These are phyloP conservation scores for Aspergillus fischeri DNA, from an alignment of 2,329 filamentous ascomycete species.

Conservation along the genomic window DNA sequence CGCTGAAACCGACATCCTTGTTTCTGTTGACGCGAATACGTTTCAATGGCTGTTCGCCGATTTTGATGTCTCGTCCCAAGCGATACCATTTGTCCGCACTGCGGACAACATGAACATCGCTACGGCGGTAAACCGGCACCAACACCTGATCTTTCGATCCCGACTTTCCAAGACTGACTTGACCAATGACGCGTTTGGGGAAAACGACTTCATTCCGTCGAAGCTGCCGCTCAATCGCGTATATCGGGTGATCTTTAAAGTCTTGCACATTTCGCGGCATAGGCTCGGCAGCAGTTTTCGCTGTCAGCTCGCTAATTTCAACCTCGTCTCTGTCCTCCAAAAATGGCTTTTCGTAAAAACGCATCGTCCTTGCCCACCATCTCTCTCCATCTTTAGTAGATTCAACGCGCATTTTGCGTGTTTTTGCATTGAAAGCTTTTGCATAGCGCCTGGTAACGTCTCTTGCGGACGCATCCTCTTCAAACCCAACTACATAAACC, in stretches of 20 bases:
- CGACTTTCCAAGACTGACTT: slow-evolving; percentile 56
- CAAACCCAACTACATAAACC: slow-evolving; percentile 80
- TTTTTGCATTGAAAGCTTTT: slow-evolving; percentile 88
- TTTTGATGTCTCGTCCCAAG: slow-evolving; percentile 72
- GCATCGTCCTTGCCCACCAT: slow-evolving; percentile 53
- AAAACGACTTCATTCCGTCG: slow-evolving; percentile 77
- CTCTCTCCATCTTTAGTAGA: slow-evolving; percentile 50
- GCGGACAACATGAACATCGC: slow-evolving; percentile 72
- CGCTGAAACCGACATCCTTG: slow-evolving; percentile 22
- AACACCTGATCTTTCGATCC: slow-evolving; percentile 48
- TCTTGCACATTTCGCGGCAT: slow-evolving; percentile 84
- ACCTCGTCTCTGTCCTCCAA: slow-evolving; percentile 70
- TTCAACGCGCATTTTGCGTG: slow-evolving; percentile 76
- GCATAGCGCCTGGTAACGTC: slow-evolving; percentile 87
- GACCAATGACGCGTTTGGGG: slow-evolving; percentile 69
- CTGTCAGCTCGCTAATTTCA: slow-evolving; percentile 71
- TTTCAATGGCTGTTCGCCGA: slow-evolving; percentile 78
- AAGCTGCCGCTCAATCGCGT: slow-evolving; percentile 80
- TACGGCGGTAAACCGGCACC: slow-evolving; percentile 77
- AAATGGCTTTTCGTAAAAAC: slow-evolving; percentile 40
- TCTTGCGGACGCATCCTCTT: slow-evolving; percentile 69
- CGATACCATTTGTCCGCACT: slow-evolving; percentile 90
- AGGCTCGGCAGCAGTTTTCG: slow-evolving; percentile 68
- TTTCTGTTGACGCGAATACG: slow-evolving; percentile 53
- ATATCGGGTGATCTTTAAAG: slow-evolving; percentile 80